phyloP scores from a whole-genome alignment of 495 filamentous ascomycete species.

The Saxophila tyrrhenica region DNA sequence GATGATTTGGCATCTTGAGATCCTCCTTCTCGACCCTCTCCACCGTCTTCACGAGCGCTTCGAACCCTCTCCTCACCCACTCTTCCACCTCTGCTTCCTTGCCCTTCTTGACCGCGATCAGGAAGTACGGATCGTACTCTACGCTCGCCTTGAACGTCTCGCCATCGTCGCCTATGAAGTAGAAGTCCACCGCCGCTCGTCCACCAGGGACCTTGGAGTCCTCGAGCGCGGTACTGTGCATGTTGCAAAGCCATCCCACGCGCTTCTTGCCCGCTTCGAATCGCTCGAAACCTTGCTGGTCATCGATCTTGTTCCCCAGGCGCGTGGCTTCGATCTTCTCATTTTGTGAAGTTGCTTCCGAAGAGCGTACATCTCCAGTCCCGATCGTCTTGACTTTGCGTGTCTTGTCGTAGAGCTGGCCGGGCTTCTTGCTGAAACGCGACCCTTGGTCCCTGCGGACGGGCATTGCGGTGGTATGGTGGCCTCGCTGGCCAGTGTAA shows the following conservation, averaged over 20 bases:
- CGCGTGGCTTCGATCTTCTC: constrained; percentile 73
- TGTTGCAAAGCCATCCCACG: constrained; percentile 88
- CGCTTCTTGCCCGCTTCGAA: constrained; percentile 81
- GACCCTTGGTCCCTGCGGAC: constrained; percentile 16
- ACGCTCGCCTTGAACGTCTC: constrained; percentile 92
- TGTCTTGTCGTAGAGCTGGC: constrained; percentile 37
- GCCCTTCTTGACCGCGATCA: constrained; percentile 79
- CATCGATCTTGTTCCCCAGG: constrained; percentile 84
- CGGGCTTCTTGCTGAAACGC: constrained; percentile 24
- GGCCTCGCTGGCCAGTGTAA: background rate
- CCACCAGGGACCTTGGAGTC: constrained; percentile 73
- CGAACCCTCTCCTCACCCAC: constrained; percentile 78
- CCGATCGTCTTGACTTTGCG: constrained; percentile 64
- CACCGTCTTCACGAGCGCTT: constrained; percentile 70
- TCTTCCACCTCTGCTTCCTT: constrained; percentile 91
- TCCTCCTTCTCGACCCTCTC: constrained; percentile 83
- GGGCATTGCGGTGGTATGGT: constrained; percentile 6
- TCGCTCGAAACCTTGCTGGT: constrained; percentile 81
- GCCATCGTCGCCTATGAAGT: constrained; percentile 81
- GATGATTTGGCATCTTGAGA: constrained; percentile 78
- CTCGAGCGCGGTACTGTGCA: constrained; percentile 78
- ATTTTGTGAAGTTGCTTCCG: constrained; percentile 77
- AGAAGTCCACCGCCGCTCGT: constrained; percentile 86
- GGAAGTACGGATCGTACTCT: constrained; percentile 93
- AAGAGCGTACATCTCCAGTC: constrained; percentile 56